Base-by-base conservation (phyloP, 1,284 basidiomycete genomes). In the Sanghuangporus weigelae region DNA sequence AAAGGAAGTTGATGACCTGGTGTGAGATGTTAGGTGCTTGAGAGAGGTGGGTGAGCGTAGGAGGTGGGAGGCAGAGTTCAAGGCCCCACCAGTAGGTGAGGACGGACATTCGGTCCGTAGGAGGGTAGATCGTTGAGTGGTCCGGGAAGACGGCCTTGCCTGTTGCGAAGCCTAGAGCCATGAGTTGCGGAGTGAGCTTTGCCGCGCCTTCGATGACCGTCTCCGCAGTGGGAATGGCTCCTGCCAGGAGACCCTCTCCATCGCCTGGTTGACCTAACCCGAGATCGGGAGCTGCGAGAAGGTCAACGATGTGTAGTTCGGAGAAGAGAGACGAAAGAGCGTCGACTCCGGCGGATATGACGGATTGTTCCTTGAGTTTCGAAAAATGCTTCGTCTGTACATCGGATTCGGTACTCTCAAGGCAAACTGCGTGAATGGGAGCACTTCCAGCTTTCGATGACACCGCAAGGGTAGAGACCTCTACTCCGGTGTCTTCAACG, bases 61-160 rank as follows among this genome's bases (percentile, higher is more conserved):
- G 82, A 54, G 85, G 81, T 11, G 90, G 91, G 39, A 93, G 76
- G 46, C 84, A 80, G 0, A 92, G 63, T 71, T 93, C 90, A 5
- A 92, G 76, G 14, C 90, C 90, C 90, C 90, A 93, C 91, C 91
- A 92, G 73, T 92, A 92, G n/a, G 90, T 90, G 23, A 93, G 75
- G 16, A 89, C 80, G 11, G 88, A 90, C 73, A 92, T 83, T 55
- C 90, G 81, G 70, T 93, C 90, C 1, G 78, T 82, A 1, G 90
- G 91, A 2, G 89, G 90, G 69, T 85, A 79, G 53, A 93, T 73
- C 2, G 84, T 85, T 65, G 78, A 79, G 71, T 93, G 90, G 67
- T 90, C 84, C 14, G 89, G 87, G n/a, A 81, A 57, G 26, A 92
- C 73, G 1, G 82, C 79, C 68, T 78, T 80, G 21, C 90, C 88